phyloP scores from a whole-genome alignment of 805 yeast species.

The Monosporozyma unispora region DNA sequence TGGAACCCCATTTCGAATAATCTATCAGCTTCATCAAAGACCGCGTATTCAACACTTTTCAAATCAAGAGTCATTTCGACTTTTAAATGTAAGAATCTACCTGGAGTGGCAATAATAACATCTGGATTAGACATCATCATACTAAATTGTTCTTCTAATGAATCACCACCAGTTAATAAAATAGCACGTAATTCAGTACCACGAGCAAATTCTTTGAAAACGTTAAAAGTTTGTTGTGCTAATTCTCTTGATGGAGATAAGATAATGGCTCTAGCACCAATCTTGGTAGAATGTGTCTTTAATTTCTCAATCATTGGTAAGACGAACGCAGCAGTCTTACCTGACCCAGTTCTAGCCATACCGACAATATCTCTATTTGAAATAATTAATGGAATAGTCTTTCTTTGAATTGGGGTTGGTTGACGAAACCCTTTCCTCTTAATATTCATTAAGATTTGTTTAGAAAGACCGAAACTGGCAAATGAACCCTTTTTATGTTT shows the following conservation, averaged over 20 bases:
- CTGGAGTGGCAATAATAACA: slow-evolving; percentile 93
- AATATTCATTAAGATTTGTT: slow-evolving; percentile 58
- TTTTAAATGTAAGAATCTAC: slow-evolving; percentile 89
- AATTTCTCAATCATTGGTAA: slow-evolving; percentile 83
- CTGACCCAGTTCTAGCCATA: slow-evolving; percentile 99
- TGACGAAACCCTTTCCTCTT: slow-evolving; percentile 79
- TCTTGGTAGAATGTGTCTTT: slow-evolving; percentile 73
- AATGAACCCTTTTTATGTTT: slow-evolving; percentile 63
- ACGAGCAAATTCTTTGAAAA: slow-evolving; percentile 75
- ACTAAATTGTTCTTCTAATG: slow-evolving; percentile 91
- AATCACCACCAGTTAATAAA: slow-evolving; percentile 92
- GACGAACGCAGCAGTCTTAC: slow-evolving; percentile 95
- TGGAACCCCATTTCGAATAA: slow-evolving; percentile 94
- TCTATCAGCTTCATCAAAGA: slow-evolving; percentile 96
- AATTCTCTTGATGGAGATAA: slow-evolving; percentile 93
- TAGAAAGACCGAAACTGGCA: slow-evolving; percentile 83
- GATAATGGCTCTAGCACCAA: slow-evolving; percentile 82
- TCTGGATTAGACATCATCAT: slow-evolving; percentile 94
- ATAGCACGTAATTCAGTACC: slow-evolving; percentile 79
- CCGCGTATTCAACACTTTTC: slow-evolving; percentile 76
- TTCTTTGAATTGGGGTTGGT: slow-evolving; percentile 97
- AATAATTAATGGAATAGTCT: slow-evolving; percentile 83
- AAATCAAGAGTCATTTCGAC: slow-evolving; percentile 90
- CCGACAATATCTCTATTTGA: slow-evolving; percentile 92
- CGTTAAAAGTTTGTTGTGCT: slow-evolving; percentile 86